Evolutionary conservation across 2,329 filamentous ascomycete genomes (phyloP), one percentile per base, ranked within the genome.

Genomic region (Helotiales sp.): DNA sequence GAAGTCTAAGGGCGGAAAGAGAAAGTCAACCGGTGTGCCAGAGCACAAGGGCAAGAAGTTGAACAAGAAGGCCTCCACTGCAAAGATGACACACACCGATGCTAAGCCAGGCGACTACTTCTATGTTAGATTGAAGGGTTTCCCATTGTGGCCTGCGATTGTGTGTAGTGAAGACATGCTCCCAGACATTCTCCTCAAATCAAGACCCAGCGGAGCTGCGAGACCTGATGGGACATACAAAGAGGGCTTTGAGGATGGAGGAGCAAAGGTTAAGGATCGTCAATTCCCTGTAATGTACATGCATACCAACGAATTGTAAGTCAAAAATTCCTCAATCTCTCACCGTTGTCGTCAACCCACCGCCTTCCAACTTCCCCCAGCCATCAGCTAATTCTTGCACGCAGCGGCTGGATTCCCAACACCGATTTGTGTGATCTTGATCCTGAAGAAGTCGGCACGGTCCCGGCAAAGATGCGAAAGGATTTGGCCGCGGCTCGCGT

Each of bases 201-300:
- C 86, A 54, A 91, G 96, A 69, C 96, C 95, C 8, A 92, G 97
- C 62, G 93, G 93, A 52, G 93, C 95, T 24, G 89, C 88, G 74
- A 89, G 91, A 66, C 82, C 87, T 24, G 95, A 98, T 79, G 95
- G 95, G 66, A 91, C 91, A 47, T 97, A 96, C 79, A 89, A 92
- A 63, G 92, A 93, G 67, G 92, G 95, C 71, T 97, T 92, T 77
- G 88, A 89, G 47, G 93, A 97, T 75, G 94, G 91, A 68, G 95
- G 92, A 74, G 96, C 96, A 83, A 91, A 93, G 72, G 89, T 87
- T 49, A 87, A 90, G 69, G 93, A 97, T 79, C 88, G 95, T 70
- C 93, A 91, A 32, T 98, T 93, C 78, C 93, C 95, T 5, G 89
- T 98, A 76, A 97, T 98, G 95, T 98, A 97, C 78, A 83, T 98